Evolutionary conservation across 2,329 filamentous ascomycete species (phyloP).

Genomic region (Sporothrix curviconia): DNA sequence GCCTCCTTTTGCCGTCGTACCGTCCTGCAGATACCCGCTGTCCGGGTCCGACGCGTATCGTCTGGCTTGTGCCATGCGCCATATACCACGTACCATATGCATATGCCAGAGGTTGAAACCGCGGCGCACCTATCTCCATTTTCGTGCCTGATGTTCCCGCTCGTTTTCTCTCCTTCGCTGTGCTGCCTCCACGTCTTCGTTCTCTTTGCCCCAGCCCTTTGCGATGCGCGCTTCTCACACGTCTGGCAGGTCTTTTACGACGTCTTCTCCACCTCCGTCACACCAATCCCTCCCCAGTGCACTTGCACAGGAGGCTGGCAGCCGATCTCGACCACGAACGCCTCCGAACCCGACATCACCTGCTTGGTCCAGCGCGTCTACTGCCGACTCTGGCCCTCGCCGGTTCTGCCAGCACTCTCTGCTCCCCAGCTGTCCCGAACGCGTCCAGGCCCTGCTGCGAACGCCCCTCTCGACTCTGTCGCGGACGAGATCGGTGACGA

Average conservation of each 20-base stretch:
- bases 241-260: constrained; percentile 36
- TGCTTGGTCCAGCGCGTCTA: constrained; percentile 56
- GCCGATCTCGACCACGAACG: constrained; percentile 30
- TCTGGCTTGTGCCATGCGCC: background rate
- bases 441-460: constrained; percentile 48
- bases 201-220: background rate
- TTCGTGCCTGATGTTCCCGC: background rate
- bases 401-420: constrained; percentile 51
- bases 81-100: too few species aligned
- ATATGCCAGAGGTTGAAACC: background rate
- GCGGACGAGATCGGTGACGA: constrained; percentile 27
- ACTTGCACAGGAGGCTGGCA: constrained; percentile 51
- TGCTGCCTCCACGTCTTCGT: background rate
- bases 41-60: constrained; percentile 3
- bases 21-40: background rate
- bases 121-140: background rate
- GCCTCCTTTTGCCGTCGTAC: constrained; percentile 2
- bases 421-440: constrained; percentile 52
- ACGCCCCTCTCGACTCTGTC: constrained; percentile 32
- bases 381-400: constrained; percentile 53
- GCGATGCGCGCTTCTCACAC: constrained; percentile 12
- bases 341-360: constrained; percentile 44
- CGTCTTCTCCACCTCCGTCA: constrained; percentile 48
- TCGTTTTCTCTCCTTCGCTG: background rate
- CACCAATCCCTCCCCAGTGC: constrained; percentile 52